phyloP scores from a whole-genome alignment of 345 rosid species.

The Eucalyptus sp. region DNA sequence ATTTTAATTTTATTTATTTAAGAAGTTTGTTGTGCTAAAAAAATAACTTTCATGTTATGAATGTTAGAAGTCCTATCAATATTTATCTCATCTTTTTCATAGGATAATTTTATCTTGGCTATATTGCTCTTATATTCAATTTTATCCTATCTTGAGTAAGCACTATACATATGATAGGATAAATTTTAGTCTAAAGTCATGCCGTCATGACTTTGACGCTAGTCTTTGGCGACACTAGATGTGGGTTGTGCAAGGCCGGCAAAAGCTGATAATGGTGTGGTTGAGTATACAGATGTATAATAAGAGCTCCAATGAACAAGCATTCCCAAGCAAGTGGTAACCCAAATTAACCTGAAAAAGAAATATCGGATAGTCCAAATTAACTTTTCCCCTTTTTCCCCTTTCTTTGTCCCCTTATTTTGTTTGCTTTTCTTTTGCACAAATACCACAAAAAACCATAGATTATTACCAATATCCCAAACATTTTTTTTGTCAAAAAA shows the following conservation, averaged over 20 bases:
- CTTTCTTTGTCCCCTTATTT: neutral
- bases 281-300: neutral
- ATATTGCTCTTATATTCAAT: too few relatives aligned
- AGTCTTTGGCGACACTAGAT: neutral
- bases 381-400: neutral
- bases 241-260: neutral
- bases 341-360: neutral
- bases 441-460: too few relatives aligned
- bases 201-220: neutral
- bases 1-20: too few relatives aligned
- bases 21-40: too few relatives aligned
- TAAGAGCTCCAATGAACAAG: neutral
- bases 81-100: too few relatives aligned
- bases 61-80: too few relatives aligned
- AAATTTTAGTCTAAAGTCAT: neutral
- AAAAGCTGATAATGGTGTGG: neutral
- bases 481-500: too few relatives aligned
- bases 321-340: neutral
- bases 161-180: fast-evolving
- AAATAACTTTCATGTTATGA: too few relatives aligned
- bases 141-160: too few relatives aligned
- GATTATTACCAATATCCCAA: neutral
- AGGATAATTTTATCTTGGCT: fast-evolving
- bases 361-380: neutral
- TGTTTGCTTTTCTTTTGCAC: neutral